phyloP scores from a whole-genome alignment of 768 basidiomycete genomes.

The Russula olivacea region DNA sequence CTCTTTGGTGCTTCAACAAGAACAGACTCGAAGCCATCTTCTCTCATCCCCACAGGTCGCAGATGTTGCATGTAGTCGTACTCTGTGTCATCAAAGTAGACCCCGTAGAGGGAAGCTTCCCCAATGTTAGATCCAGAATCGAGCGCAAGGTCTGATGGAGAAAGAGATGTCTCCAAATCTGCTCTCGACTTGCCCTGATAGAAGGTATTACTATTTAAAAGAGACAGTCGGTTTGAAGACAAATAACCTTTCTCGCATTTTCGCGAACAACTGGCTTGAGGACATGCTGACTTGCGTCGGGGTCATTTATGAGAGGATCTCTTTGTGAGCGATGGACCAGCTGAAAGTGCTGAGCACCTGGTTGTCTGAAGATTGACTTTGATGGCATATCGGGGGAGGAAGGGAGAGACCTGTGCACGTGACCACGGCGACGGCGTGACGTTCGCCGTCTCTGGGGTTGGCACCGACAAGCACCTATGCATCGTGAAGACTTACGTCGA shows the following conservation, averaged over 20 bases:
- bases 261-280: constrained; percentile 73
- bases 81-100: constrained; percentile 92
- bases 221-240: background rate
- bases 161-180: constrained; percentile 62
- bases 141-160: constrained; percentile 43
- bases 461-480: constrained; percentile 39
- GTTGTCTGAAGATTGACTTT: constrained; percentile 85
- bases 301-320: constrained; percentile 92
- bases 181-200: constrained; percentile 71
- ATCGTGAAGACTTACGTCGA: constrained; percentile 72
- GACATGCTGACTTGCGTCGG: constrained; percentile 84
- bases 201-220: constrained; percentile 8
- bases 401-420: constrained; percentile 2
- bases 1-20: constrained; percentile 69
- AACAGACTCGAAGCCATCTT: constrained; percentile 76
- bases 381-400: constrained; percentile 48
- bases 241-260: constrained; percentile 58
- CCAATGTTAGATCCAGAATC: constrained; percentile 56
- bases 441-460: too few relatives aligned
- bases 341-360: constrained; percentile 90
- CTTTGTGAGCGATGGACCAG: constrained; percentile 94
- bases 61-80: constrained; percentile 99
- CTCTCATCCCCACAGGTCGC: constrained; percentile 64
- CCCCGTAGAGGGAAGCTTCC: constrained; percentile 82
- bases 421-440: constrained; percentile 8